These are phyloP conservation scores for Castanospermum australe DNA, from an alignment of 306 rosid species.

Conservation along the genomic window DNA sequence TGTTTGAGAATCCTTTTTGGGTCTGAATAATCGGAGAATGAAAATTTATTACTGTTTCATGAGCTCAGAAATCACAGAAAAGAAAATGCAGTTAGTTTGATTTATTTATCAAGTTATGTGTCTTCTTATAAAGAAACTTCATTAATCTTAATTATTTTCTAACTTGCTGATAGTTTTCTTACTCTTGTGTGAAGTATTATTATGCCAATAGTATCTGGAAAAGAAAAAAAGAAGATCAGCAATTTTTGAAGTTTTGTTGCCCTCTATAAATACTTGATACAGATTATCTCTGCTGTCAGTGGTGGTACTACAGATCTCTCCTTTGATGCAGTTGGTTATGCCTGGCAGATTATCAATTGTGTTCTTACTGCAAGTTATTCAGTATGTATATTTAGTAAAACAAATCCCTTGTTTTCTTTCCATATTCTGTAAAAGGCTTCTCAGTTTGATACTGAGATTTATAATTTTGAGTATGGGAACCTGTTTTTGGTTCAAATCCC, in stretches of 20 bases:
- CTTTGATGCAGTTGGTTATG: conserved; percentile 68
- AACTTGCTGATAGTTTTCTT: background rate
- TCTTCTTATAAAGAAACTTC: background rate
- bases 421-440: conserved; percentile 2
- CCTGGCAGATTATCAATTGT: conserved; percentile 82
- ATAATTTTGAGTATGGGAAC: conserved; percentile 6
- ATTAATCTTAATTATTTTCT: background rate
- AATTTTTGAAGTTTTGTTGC: conserved; percentile 18
- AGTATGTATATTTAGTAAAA: conserved; percentile 39
- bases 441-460: background rate
- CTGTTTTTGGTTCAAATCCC: background rate
- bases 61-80: background rate
- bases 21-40: background rate
- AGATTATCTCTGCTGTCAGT: conserved; percentile 83
- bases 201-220: background rate
- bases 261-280: conserved; percentile 20
- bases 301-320: conserved; percentile 88
- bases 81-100: background rate
- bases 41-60: background rate
- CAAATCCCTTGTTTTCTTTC: background rate
- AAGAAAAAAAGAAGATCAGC: background rate
- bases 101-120: background rate
- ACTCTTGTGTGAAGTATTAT: background rate
- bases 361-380: conserved; percentile 84
- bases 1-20: background rate